Base-by-base conservation (phyloP, 768 basidiomycete genomes). In the Tubosaeta brunneosetosa region DNA sequence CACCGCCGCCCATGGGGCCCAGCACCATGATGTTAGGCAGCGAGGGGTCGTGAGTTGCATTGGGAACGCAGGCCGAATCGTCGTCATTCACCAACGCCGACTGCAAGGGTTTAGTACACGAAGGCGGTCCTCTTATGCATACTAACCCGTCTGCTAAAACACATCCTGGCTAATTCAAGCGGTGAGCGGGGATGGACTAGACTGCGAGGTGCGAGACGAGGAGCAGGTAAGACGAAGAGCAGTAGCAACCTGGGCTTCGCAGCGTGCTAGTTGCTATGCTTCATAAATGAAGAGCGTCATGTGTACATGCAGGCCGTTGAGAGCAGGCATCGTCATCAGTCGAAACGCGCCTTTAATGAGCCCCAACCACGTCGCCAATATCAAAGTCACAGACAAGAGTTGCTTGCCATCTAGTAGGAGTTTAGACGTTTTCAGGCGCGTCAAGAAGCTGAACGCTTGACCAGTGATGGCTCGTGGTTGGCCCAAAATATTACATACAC, bases 1-100 rank as follows among this genome's bases (percentile, higher is more conserved):
- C 58, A 11, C 66, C 66, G 19, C 60, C 60, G 12, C 67, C 65
- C 17, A 41, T 53, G 22, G 60, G 62, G 31, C 66, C 66, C 12
- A 68, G 47, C 6, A 67, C 63, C 36, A 67, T 49, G 8, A 69
- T 27, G 19, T 64, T 65, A 10, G 60, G 61, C 14, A 53, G 40
- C 6, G 6, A 53, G 22, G 59, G 44, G 7, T 49, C 53, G 8
- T 22, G 45, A 42, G 45, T 32, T 9, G 17, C 22, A 5, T 46
- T 49, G 27, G 50, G 51, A n/a, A 25, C 31, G 38, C 16, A 4
- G 11, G 50, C 22, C 25, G 42, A 9, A 10, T 42, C 46, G 27
- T n/a, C 36, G 27, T 53, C 42, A 31, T 58, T 49, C 17, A 52
- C 19, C 9, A 47, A 19, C 14, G 13, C 19, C 1, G 51, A 51